These are phyloP conservation scores for Candida glaebosa DNA, from an alignment of 805 yeast genomes.

Conservation along the genomic window DNA sequence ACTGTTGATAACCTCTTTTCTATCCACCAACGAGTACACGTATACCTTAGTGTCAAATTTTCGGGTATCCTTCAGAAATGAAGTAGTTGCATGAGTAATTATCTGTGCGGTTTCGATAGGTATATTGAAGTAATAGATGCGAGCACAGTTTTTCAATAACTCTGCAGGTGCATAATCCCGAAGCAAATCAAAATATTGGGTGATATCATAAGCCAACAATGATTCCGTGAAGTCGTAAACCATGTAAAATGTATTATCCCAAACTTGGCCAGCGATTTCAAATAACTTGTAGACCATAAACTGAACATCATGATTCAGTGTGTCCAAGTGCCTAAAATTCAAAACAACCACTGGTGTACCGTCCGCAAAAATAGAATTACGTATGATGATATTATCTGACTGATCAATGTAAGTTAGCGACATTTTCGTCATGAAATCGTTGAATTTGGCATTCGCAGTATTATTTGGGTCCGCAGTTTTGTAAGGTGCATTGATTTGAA, in stretches of 20 bases:
- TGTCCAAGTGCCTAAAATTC: slow-evolving; percentile 33
- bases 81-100: slow-evolving; percentile 20
- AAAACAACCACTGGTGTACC: slow-evolving; percentile 68
- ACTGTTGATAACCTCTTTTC: slow-evolving; percentile 28
- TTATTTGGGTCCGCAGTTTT: slow-evolving; percentile 39
- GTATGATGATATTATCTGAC: slow-evolving; percentile 46
- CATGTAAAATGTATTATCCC: slow-evolving; percentile 63
- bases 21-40: slow-evolving; percentile 33
- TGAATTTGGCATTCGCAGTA: slow-evolving; percentile 49
- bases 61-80: slow-evolving; percentile 14
- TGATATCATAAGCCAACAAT: slow-evolving; percentile 15
- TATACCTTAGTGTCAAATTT: slow-evolving; percentile 18
- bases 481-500: slow-evolving; percentile 53
- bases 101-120: slow-evolving; percentile 28
- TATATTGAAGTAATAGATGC: slow-evolving; percentile 50
- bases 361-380: slow-evolving; percentile 65
- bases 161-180: slow-evolving; percentile 49
- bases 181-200: slow-evolving; percentile 30
- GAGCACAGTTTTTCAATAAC: slow-evolving; percentile 49
- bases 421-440: slow-evolving; percentile 72
- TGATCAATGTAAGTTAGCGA: slow-evolving; percentile 51
- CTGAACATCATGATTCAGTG: slow-evolving; percentile 41
- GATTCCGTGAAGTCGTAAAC: slow-evolving; percentile 68
- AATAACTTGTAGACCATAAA: slow-evolving; percentile 56
- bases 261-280: slow-evolving; percentile 63